Base-by-base conservation (phyloP, 106 monocot species). In the Cymbidium sinense region DNA sequence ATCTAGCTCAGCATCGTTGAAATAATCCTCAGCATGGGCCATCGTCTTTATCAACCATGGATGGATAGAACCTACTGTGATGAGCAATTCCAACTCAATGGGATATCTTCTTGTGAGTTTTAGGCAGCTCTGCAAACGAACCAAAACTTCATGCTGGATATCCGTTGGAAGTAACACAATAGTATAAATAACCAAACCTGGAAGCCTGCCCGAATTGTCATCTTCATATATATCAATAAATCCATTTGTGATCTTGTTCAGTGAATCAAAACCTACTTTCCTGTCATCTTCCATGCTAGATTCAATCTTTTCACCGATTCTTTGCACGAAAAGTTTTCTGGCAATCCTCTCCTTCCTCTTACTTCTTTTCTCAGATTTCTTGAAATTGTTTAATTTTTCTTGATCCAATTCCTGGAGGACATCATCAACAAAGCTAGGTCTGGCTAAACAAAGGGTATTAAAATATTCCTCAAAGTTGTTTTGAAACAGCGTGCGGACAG, bases 401-500 rank as follows among this genome's bases (percentile, higher is more conserved):
- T 75, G 80, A 10, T 83, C 85, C 70, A 91, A 37, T 54, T 83
- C 80, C 50, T 43, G 75, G 6, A 88, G 75, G 65, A 80, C 78
- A 82, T 91, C 91, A 70, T 71, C 25, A 10, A 84, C 76, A 69
- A 93, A 91, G 34, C 78, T 79, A 23, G 94, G 91, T 75, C 94
- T 83, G 34, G 89, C 94, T 36, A 94, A 78, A 71, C 79, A 82
- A 79, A 94, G 70, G 3, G 89, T 94, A 77, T 94, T 91, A 80
- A 89, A 94, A 61, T 91, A 91, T 67, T 94, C 94, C 71, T 84
- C 87, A 81, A 94, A 91, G 80, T 94, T 94, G 74, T 94, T 94
- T 39, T 94, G 94, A 76, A 91, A 91, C 11, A 89, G 74, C 5
- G 91, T 94, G 18, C 91, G 8, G 91, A 94, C 34, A 94, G 81